Base-by-base conservation (phyloP, 2,329 filamentous ascomycete species). In the Ophiognomonia clavigignenti-juglandacearum region DNA sequence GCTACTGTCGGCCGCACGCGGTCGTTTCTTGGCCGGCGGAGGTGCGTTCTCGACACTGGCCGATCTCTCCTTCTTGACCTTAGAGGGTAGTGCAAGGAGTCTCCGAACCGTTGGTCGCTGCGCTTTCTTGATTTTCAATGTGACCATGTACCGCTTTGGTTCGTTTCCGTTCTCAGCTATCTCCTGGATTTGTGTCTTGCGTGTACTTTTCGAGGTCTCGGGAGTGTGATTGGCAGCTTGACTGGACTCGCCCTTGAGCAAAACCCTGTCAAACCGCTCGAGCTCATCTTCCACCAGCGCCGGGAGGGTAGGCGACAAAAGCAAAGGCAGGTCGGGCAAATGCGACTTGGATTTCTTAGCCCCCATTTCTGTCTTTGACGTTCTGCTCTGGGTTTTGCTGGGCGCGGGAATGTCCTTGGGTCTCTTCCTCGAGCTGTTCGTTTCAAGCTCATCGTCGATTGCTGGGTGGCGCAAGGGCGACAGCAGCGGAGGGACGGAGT, bases 221-320 rank as follows among this genome's bases (percentile, higher is more conserved):
- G 61, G 59, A 9, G 54, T 47, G 27, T 63, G 61, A 24, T 48
- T 56, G 19, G 40, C 45, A 16, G 42, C 45, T 18, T 53, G 50
- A 35, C 53, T 57, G n/a, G 47, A 20, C 7, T 57, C 57, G 38
- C 43, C 53, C 39, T 61, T 60, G 27, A 48, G 39, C 6, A 57
- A 52, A 18, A 56, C 60, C 41, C 61, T 66, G 47, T 65, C 64
- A n/a, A 62, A 32, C 24, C 61, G 65, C 14, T 63, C 64, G 14
- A 75, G 60, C 24, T 71, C 70, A 47, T 69, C 71, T 51, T 80
- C 74, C 0, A 82, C 62, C 16, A 72, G 59, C 0, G 74, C 64
- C 1, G 78, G 78, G 6, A 82, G 59, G 0, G 77, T 81, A 0
- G 78, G 78, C 0, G 78, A 82, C 10, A 82, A 64, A 6, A 81